Evolutionary conservation across 345 rosid species (phyloP), one percentile per base, ranked within the genome.

Genomic region (Garcia nutans): DNA sequence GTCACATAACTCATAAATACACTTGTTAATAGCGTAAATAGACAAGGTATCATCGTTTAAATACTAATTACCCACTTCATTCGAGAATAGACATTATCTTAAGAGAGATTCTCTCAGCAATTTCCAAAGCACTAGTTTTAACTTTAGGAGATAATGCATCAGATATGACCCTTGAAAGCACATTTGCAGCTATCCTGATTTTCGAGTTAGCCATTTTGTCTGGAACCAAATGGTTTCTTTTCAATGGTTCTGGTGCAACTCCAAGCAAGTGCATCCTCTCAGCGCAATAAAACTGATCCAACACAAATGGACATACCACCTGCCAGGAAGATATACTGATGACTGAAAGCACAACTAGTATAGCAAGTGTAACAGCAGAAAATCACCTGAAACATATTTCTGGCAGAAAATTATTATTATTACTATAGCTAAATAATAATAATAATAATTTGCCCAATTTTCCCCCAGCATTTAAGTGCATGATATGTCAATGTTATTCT

Each of bases 271-370:
- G 78, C 97, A 94, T 92, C 80, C 87, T 89, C 78, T 92, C 97
- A 55, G 98, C 98, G 96, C 98, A 92, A 75, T 94, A 94, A 82
- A 94, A 94, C 79, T 94, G 97, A 77, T 94, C 97, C 82, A 92
- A 55, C 86, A 94, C 74, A 85, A 94, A 94, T 16, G 98, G 97
- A 78, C 97, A 89, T 57, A 94, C 41, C 71, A 92, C 90, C 97
- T 94, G 87, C 82, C 76, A 83, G 72, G 41, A 41, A 77, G 26
- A 22, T 20, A 65, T 65, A 42, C 22, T n/a, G 10, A 33, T 60
- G 31, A 52, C 2, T 47, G 10, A 52, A 15, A 28, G 1, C 44
- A 31, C 6, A n/a, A n/a, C 16, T 9, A 8, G 4, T 9, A 17
- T 20, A 50, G 69, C 3, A 17, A 42, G 15, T 2, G 52, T 17